Percentiles rank a stretch among this genome's conserved stretches.
These are phyloP conservation scores for Neoboletus brunneissimus DNA, from an alignment of 768 basidiomycete genomes.

Conservation along the genomic window DNA sequence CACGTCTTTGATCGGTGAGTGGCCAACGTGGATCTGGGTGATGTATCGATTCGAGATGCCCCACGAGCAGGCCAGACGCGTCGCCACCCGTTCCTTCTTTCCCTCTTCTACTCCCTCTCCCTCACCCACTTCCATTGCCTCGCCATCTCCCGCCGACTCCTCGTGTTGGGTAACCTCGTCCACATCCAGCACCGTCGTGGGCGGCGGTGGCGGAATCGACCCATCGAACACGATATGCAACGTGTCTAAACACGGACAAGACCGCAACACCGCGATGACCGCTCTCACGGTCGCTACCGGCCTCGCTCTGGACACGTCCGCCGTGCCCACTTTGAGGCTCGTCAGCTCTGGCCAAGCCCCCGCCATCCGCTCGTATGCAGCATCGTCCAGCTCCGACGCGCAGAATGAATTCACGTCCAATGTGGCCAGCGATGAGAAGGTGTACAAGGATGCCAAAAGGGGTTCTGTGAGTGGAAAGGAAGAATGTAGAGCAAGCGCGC, in stretches of 20 bases:
- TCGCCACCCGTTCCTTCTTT: not conserved
- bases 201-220: slow-evolving; percentile 1
- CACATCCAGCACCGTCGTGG: not conserved
- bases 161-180: not conserved
- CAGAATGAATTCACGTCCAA: slow-evolving; percentile 16
- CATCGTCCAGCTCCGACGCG: slow-evolving; percentile 8
- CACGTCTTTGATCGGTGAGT: slow-evolving; percentile 10
- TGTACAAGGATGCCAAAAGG: slow-evolving; percentile 5
- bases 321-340: slow-evolving; percentile 9
- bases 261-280: slow-evolving; percentile 12
- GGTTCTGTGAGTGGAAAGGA: slow-evolving; percentile 3
- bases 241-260: slow-evolving; percentile 10
- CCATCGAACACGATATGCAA: slow-evolving; percentile 18
- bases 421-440: slow-evolving; percentile 2
- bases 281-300: slow-evolving; percentile 15
- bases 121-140: not conserved
- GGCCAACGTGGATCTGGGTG: slow-evolving; percentile 12
- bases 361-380: slow-evolving; percentile 8
- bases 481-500: not conserved
- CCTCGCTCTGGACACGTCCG: not conserved
- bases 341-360: slow-evolving; percentile 10
- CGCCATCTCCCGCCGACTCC: not conserved
- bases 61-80: not conserved
- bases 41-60: slow-evolving; percentile 6
- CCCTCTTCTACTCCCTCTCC: not conserved